Evolutionary conservation across 2,329 filamentous ascomycete species (phyloP), one percentile per base, ranked within the genome.

Genomic region (Bretziella fagacearum): DNA sequence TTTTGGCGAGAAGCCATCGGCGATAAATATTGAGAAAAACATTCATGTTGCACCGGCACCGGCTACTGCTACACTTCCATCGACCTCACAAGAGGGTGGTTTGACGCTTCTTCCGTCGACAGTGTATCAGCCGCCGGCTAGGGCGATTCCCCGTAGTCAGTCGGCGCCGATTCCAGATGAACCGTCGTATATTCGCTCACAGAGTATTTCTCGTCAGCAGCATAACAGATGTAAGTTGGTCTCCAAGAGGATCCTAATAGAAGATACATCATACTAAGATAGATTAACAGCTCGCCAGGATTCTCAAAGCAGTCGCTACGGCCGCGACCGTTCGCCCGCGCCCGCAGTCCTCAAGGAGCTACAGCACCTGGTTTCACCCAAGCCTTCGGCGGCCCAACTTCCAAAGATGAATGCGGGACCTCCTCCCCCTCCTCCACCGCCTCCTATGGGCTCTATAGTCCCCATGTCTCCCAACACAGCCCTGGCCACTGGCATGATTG

Each of bases 341-440:
- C 61, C 72, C 3, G 69, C 72, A 0, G 64, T 79, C 52, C 58
- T 80, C 29, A 76, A 71, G 59, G 74, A 80, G 57, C 65, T 80
- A 8, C 72, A 75, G 53, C 76, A 80, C 57, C 59, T 80, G 22
- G 29, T 47, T 1, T 39, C 26, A 5, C 40, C 45, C 26, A 47
- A 29, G 11, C 36, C 36, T 0, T 5, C 44, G 0, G 40, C 32
- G 15, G 37, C 17, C 6, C n/a, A 41, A 10, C 27, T 40, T 13
- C 11, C 29, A 2, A 44, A 29, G 6, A 39, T 29, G 4, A 11
- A 10, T 7, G 11, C 44, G 5, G 33, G 25, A 10, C 75, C 75
- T 1, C 74, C 76, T 0, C 76, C 76, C 0, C 76, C 76, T 1
- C 75, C 74, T 0, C 69, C 73, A 1, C 75, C 75, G 1, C 59